Conservation (phyloP, 1,139 yeast species). For the Magnusiomyces sp. region DNA sequence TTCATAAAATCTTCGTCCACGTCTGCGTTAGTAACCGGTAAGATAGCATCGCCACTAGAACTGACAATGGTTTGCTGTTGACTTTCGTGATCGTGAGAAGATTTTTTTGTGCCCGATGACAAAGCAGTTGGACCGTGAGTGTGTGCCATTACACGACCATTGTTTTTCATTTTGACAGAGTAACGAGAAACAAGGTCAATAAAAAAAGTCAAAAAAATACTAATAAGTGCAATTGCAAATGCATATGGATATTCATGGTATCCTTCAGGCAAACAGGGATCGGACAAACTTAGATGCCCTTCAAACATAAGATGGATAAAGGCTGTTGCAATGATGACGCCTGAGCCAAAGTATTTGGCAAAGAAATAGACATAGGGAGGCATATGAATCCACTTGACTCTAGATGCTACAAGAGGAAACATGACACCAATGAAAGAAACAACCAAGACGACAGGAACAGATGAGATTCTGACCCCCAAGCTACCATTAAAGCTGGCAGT, state of each 20-base stretch:
- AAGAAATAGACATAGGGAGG: conserved; percentile 55
- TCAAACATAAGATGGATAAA: conserved; percentile 67
- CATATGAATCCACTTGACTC: conserved; percentile 31
- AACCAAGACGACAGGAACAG: conserved; percentile 59
- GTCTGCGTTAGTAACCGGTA: too few species aligned
- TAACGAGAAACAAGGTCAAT: conserved; percentile 9
- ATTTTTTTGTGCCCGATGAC: background rate
- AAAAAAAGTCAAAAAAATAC: conserved; percentile 32
- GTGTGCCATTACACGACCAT: conserved; percentile 1
- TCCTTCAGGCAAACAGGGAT: conserved; percentile 44
- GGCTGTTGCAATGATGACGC: conserved; percentile 71
- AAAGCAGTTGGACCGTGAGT: conserved; percentile 5
- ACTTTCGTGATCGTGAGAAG: background rate
- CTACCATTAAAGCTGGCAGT: conserved; percentile 34
- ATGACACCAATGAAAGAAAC: conserved; percentile 47
- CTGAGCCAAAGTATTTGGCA: conserved; percentile 68
- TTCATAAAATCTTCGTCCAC: too few species aligned
- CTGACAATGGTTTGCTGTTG: conserved; percentile 4
- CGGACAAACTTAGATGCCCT: conserved; percentile 44
- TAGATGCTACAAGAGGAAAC: conserved; percentile 32
- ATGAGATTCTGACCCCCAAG: conserved; percentile 61
- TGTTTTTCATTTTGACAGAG: background rate
- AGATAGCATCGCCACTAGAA: background rate
- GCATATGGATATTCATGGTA: conserved; percentile 40
- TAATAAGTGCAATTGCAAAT: conserved; percentile 45